Conservation (phyloP, 345 rosid genomes). For the sweet orange (Citrus sinensis) region DVS_A1.0 CM039168.1:6237501-6238000, state of each 20-base stretch:
- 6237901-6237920: constrained; percentile 86
- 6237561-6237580: constrained; percentile 84
- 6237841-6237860: neutral
- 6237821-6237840: neutral
- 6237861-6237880: neutral
- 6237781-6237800: neutral
- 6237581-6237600: constrained; percentile 74
- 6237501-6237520: constrained; percentile 47
- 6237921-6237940: constrained; percentile 83
- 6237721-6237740: neutral
- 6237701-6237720: neutral
- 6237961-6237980: constrained; percentile 86
- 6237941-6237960: constrained; percentile 98
- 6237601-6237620: constrained; percentile 79
- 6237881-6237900: constrained; percentile 85
- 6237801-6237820: neutral
- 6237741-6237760: neutral
- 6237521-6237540: constrained; percentile 94
- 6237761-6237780: neutral
- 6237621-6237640: neutral
- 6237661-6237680: neutral
- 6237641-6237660: neutral
- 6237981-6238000: constrained; percentile 81
- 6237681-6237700: neutral
- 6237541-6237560: constrained; percentile 84